Evolutionary conservation across 495 filamentous ascomycete genomes (phyloP).

Genomic region (Trichoderma gamsii): DNA sequence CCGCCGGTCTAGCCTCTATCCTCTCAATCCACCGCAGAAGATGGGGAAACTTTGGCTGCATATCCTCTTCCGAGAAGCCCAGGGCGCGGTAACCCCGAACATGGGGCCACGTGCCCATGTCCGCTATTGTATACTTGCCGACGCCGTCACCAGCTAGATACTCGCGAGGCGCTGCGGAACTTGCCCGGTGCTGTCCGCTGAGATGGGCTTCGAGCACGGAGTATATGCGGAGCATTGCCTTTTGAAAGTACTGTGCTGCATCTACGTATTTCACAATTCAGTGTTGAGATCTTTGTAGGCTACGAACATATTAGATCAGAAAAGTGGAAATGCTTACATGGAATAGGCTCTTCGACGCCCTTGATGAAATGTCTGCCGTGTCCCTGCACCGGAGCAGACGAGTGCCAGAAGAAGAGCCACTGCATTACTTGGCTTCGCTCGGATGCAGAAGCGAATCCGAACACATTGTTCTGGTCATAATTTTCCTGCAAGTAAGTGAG

Average conservation of each 20-base stretch:
- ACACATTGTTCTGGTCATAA: neutral
- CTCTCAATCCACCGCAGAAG: neutral
- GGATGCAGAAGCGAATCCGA: neutral
- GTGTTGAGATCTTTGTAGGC: neutral
- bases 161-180: neutral
- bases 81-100: neutral
- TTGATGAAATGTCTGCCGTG: neutral
- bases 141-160: neutral
- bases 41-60: neutral
- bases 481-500: neutral
- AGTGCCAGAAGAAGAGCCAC: slow-evolving; percentile 5
- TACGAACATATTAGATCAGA: neutral
- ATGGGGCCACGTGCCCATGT: neutral
- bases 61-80: neutral
- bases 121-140: neutral
- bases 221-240: slow-evolving; percentile 1
- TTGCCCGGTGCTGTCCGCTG: neutral
- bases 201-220: neutral
- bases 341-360: neutral
- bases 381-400: neutral
- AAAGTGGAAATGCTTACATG: neutral
- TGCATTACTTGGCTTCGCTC: neutral
- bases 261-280: neutral
- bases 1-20: neutral
- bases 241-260: neutral